Evolutionary conservation across 1,139 yeast genomes (phyloP).

Genomic region (Saccharomyces hybrid): DNA sequence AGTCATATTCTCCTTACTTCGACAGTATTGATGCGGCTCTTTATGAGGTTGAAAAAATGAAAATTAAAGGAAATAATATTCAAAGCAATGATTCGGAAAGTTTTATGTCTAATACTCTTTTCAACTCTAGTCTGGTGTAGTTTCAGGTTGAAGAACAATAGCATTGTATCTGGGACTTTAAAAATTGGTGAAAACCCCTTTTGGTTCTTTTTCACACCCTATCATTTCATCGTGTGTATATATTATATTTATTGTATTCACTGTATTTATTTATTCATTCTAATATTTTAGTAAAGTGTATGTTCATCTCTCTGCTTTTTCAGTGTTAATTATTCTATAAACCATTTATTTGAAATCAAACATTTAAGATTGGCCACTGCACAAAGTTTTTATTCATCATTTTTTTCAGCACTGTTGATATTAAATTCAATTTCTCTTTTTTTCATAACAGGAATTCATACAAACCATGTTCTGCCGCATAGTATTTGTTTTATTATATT

Average conservation of each 20-base stretch:
- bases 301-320: background rate
- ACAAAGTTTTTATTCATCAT: too few relatives aligned
- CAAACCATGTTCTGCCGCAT: too few relatives aligned
- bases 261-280: background rate
- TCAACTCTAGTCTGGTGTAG: conserved; percentile 4
- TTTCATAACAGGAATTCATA: too few relatives aligned
- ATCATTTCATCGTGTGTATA: too few relatives aligned
- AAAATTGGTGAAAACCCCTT: too few relatives aligned
- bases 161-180: background rate
- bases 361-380: too few relatives aligned
- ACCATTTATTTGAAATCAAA: background rate
- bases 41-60: conserved; percentile 8
- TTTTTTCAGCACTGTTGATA: too few relatives aligned
- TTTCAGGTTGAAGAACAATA: background rate
- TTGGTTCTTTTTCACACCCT: too few relatives aligned
- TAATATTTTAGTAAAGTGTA: background rate
- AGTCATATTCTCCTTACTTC: conserved; percentile 12
- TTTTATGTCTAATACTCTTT: conserved; percentile 2
- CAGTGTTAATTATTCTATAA: background rate
- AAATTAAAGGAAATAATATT: background rate
- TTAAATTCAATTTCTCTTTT: too few relatives aligned
- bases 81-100: background rate
- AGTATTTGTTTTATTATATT: too few relatives aligned
- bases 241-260: background rate
- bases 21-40: conserved; percentile 17